A percentile compares a stretch with the other conserved stretches of the same genome.
phyloP scores from a whole-genome alignment of 805 yeast species.

The Gaillardinia entomophila region DNA sequence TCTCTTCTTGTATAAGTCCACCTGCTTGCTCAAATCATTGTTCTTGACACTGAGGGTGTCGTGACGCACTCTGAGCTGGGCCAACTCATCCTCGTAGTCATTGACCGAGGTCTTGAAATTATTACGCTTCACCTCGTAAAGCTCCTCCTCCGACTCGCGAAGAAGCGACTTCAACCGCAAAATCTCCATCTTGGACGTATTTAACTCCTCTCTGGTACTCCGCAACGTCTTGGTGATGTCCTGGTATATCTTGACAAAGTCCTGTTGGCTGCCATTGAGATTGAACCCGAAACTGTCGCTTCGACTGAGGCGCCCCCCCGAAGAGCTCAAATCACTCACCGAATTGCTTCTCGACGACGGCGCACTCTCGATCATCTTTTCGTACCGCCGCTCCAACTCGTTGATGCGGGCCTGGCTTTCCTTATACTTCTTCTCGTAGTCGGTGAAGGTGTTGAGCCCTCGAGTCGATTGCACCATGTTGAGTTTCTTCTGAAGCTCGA shows the following conservation, averaged over 20 bases:
- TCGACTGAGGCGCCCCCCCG: slow-evolving; percentile 1
- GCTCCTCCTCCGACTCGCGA: slow-evolving; percentile 38
- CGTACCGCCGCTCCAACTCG: slow-evolving; percentile 22
- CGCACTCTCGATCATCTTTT: background rate
- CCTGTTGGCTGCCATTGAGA: slow-evolving; percentile 19
- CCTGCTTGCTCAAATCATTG: slow-evolving; percentile 45
- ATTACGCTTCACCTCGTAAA: slow-evolving; percentile 38
- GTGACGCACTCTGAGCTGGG: slow-evolving; percentile 50
- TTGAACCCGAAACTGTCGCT: slow-evolving; percentile 28
- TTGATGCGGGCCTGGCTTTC: slow-evolving; percentile 29
- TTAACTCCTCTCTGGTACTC: slow-evolving; percentile 39
- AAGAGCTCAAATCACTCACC: background rate
- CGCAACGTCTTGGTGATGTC: slow-evolving; percentile 43
- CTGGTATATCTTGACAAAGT: slow-evolving; percentile 44
- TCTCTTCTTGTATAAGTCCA: slow-evolving; percentile 60
- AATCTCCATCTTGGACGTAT: slow-evolving; percentile 35
- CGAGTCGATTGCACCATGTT: slow-evolving; percentile 37
- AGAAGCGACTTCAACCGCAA: slow-evolving; percentile 35
- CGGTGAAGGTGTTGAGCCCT: slow-evolving; percentile 27
- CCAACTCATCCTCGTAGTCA: slow-evolving; percentile 32
- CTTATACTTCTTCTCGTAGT: slow-evolving; percentile 29
- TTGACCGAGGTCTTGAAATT: slow-evolving; percentile 31
- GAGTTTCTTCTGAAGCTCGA: slow-evolving; percentile 37
- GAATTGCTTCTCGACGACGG: background rate
- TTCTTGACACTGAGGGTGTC: slow-evolving; percentile 54